Percentiles rank a stretch among this genome's conserved stretches.
Conservation (phyloP, 2,329 filamentous ascomycete genomes). For the Phaeophleospora eucalypticola region DNA sequence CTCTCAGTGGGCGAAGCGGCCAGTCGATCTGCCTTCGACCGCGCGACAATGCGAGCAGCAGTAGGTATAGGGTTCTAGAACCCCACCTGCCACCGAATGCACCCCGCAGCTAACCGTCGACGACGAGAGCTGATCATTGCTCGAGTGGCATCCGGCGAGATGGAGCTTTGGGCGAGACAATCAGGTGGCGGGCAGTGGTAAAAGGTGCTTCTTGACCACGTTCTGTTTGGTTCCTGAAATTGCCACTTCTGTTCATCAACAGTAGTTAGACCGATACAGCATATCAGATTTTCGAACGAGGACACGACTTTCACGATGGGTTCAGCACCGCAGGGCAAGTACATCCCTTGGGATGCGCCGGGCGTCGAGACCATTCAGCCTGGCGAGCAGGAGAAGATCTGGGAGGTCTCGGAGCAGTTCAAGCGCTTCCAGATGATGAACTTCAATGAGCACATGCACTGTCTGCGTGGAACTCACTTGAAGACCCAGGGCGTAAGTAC, state of each 20-base stretch:
- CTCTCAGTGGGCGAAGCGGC: too few species aligned
- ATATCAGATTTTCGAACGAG: too few species aligned
- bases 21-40: too few species aligned
- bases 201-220: neutral
- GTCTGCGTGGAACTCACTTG: conserved; percentile 36
- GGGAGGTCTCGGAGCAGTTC: conserved; percentile 36
- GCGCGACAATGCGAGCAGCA: too few species aligned
- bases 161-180: conserved; percentile 15
- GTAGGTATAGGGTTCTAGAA: conserved; percentile 12
- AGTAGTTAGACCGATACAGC: neutral
- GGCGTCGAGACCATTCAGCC: conserved; percentile 33
- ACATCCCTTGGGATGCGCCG: conserved; percentile 30
- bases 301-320: conserved; percentile 14
- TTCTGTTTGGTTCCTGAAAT: neutral
- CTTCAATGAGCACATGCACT: conserved; percentile 38
- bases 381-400: conserved; percentile 35
- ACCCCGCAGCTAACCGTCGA: conserved; percentile 16
- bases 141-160: conserved; percentile 19
- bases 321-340: conserved; percentile 13
- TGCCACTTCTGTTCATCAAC: neutral
- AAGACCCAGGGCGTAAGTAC: conserved; percentile 32
- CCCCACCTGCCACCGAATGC: conserved; percentile 9
- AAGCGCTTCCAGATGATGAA: conserved; percentile 40
- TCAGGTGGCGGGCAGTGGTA: conserved; percentile 10
- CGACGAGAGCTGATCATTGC: conserved; percentile 2